Conservation (phyloP, 2,329 filamentous ascomycete genomes). For the Cadophora malorum region DNA sequence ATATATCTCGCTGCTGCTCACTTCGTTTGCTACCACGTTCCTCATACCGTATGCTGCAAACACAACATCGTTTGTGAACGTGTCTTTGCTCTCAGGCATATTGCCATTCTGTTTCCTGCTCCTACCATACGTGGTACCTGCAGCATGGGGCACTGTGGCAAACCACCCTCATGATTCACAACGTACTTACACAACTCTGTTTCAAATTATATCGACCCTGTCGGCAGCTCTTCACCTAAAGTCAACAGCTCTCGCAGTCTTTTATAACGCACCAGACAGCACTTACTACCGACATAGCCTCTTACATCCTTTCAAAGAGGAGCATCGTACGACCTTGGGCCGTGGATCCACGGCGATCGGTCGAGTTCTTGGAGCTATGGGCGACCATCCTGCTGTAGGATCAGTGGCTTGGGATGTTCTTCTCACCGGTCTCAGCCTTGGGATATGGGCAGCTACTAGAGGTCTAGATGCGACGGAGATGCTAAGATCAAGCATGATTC, state of each 20-base stretch:
- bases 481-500: conserved; percentile 49
- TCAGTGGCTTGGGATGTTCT: conserved; percentile 65
- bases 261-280: conserved; percentile 55
- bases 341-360: conserved; percentile 53
- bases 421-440: conserved; percentile 58
- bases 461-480: conserved; percentile 58
- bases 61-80: conserved; percentile 49
- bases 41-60: conserved; percentile 51
- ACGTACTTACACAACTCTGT: conserved; percentile 53
- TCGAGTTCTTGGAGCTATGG: conserved; percentile 56
- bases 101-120: conserved; percentile 55
- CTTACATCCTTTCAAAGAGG: conserved; percentile 53
- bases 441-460: conserved; percentile 62
- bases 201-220: conserved; percentile 53
- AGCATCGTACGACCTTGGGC: conserved; percentile 53
- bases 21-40: conserved; percentile 49
- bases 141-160: conserved; percentile 55
- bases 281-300: conserved; percentile 57
- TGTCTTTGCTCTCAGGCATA: conserved; percentile 45
- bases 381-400: conserved; percentile 63
- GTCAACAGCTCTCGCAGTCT: conserved; percentile 51
- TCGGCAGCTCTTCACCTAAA: conserved; percentile 55
- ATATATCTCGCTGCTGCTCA: conserved; percentile 45
- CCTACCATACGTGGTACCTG: conserved; percentile 55
- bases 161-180: conserved; percentile 49